Conservation (phyloP, 148 eudicot genomes). For the Simmondsia chinensis region DNA sequence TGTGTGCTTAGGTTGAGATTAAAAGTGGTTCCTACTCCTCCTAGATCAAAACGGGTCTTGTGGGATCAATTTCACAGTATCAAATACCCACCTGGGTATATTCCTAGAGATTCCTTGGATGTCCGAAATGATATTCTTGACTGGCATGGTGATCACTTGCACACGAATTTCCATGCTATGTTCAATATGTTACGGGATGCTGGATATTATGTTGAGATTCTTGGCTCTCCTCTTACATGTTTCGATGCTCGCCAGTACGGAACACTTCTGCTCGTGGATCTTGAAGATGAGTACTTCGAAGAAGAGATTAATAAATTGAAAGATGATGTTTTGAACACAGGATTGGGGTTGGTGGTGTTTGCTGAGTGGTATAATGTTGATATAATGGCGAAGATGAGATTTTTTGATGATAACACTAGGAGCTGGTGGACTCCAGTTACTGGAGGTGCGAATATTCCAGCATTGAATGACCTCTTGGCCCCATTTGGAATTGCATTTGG, state of each 20-base stretch:
- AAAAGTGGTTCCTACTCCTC: conserved; percentile 82
- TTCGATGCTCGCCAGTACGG: conserved; percentile 95
- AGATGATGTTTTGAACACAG: conserved; percentile 65
- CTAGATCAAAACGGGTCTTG: conserved; percentile 65
- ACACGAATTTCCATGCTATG: conserved; percentile 91
- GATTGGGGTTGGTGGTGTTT: conserved; percentile 84
- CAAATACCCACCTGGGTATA: conserved; percentile 95
- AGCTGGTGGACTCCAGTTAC: conserved; percentile 99
- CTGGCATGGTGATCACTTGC: conserved; percentile 99
- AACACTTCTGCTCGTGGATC: conserved; percentile 93
- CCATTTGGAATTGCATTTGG: conserved; percentile 96
- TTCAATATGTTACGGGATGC: conserved; percentile 92
- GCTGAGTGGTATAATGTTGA: conserved; percentile 99
- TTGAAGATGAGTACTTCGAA: conserved; percentile 86
- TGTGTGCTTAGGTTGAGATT: conserved; percentile 76
- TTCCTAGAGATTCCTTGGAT: conserved; percentile 96
- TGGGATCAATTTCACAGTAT: conserved; percentile 99
- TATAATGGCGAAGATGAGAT: conserved; percentile 90
- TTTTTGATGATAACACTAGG: conserved; percentile 95
- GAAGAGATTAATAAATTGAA: conserved; percentile 79
- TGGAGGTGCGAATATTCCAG: conserved; percentile 94
- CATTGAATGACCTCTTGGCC: conserved; percentile 90
- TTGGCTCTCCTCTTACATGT: conserved; percentile 96
- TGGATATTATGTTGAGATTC: conserved; percentile 86
- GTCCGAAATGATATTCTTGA: conserved; percentile 96